Evolutionary conservation across 441 rosid genomes (phyloP), one percentile per base, ranked within the genome.

Genomic region (Populus hybrid): DNA sequence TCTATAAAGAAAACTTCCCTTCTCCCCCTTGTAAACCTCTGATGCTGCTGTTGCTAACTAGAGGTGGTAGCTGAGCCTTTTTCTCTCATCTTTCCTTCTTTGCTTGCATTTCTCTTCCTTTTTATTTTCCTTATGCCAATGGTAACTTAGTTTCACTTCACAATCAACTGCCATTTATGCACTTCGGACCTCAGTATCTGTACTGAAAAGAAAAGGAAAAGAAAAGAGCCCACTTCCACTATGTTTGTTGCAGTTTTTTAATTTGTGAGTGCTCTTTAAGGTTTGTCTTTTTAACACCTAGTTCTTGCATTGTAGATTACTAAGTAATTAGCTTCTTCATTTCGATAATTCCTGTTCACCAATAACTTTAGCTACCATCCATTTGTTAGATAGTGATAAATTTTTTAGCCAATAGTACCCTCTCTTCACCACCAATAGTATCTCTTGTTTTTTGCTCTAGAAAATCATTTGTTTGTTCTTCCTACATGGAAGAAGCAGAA

Each of bases 401-500:
- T 29, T 4, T 65, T 69, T 64, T 31, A 69, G 14, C 61, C 71
- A 12, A 9, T 56, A 61, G 28, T 50, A 16, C 42, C 14, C 2
- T 10, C 71, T 11, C 23, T 77, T 35, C 29, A 64, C n/a, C 56
- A 4, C 21, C 45, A 36, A 23, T 20, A 21, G 63, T 3, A 7
- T 63, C 21, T 3, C 59, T 72, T 20, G 56, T 72, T 10, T 23
- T 33, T 11, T 20, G 24, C 35, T 76, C 36, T 75, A 68, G 70
- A 69, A 29, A 29, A 29, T 24, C 63, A 42, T 70, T 31, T 16
- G 68, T 29, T 21, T 40, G 73, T 28, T 9, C 35, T 71, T 50
- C 68, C 65, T 77, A 80, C 76, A 82, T 85, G 90, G 74, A 75
- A 70, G 77, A 82, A 74, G 23, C 79, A 53, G 68, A 82, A 70